Evolutionary conservation across 106 monocot species (phyloP).

Genomic region (Dendrobium nobile): DNA sequence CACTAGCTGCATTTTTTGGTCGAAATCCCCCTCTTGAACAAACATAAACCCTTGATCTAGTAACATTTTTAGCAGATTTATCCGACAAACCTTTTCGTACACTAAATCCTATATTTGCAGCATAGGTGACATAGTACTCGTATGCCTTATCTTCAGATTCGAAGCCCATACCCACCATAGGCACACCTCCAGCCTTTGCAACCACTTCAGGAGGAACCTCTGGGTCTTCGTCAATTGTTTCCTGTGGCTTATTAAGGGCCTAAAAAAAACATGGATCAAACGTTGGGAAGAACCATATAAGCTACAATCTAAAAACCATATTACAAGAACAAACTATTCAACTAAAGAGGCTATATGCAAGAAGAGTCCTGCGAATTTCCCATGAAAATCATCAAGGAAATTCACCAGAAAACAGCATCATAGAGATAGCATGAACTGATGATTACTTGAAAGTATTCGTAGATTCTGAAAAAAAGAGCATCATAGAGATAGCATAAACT

Average conservation of each 20-base stretch:
- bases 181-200: conserved; percentile 58
- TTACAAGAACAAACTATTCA: background rate
- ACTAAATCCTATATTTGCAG: conserved; percentile 61
- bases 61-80: conserved; percentile 51
- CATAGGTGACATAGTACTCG: conserved; percentile 57
- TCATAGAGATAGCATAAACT: background rate
- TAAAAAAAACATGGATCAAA: conserved; percentile 10
- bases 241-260: conserved; percentile 25
- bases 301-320: background rate
- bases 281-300: background rate
- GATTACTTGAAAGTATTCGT: too few species aligned
- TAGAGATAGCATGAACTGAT: background rate
- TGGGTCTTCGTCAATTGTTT: conserved; percentile 38
- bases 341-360: background rate
- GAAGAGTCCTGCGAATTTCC: background rate
- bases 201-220: conserved; percentile 45
- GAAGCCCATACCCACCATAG: conserved; percentile 68
- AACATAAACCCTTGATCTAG: conserved; percentile 47
- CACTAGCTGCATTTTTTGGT: conserved; percentile 43
- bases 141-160: conserved; percentile 70
- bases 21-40: conserved; percentile 72
- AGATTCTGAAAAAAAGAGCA: too few species aligned
- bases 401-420: background rate
- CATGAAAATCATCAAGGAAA: background rate
- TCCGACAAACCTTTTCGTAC: conserved; percentile 70